Percentiles rank a stretch among this genome's conserved stretches.
These are phyloP conservation scores for Phoma sp. DNA, from an alignment of 2,329 filamentous ascomycete genomes.

Conservation along the genomic window DNA sequence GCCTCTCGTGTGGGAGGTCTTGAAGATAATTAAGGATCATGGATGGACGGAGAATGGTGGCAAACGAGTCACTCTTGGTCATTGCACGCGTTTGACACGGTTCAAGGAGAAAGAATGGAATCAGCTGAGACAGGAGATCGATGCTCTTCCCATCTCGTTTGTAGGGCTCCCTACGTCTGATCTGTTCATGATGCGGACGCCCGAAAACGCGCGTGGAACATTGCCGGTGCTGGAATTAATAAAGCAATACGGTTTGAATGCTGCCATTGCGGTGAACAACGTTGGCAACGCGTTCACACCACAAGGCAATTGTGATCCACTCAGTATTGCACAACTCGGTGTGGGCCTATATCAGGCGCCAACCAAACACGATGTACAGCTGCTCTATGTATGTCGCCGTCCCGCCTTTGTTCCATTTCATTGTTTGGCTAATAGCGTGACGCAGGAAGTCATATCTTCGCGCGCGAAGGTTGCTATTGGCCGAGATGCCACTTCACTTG, in stretches of 20 bases:
- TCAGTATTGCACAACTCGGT: slow-evolving; percentile 62
- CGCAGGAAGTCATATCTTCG: slow-evolving; percentile 57
- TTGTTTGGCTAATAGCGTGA: slow-evolving; percentile 22
- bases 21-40: slow-evolving; percentile 57
- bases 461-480: slow-evolving; percentile 53
- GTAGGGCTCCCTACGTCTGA: slow-evolving; percentile 74
- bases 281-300: slow-evolving; percentile 78
- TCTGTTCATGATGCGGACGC: slow-evolving; percentile 71
- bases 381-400: slow-evolving; percentile 60
- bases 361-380: slow-evolving; percentile 62
- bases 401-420: neutral
- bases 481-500: slow-evolving; percentile 33
- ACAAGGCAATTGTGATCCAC: slow-evolving; percentile 69
- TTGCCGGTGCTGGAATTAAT: slow-evolving; percentile 68
- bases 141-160: slow-evolving; percentile 66
- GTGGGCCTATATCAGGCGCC: slow-evolving; percentile 62
- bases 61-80: slow-evolving; percentile 60
- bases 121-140: slow-evolving; percentile 56
- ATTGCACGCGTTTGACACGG: slow-evolving; percentile 70
- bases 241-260: slow-evolving; percentile 61
- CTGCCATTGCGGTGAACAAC: slow-evolving; percentile 71
- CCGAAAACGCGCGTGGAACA: slow-evolving; percentile 61
- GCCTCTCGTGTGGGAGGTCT: slow-evolving; percentile 61
- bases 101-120: slow-evolving; percentile 59
- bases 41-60: slow-evolving; percentile 55